A percentile compares a stretch with the other conserved stretches of the same genome.
Conservation (phyloP, 2,329 filamentous ascomycete genomes). For the Fusarium subtropicale region DNA sequence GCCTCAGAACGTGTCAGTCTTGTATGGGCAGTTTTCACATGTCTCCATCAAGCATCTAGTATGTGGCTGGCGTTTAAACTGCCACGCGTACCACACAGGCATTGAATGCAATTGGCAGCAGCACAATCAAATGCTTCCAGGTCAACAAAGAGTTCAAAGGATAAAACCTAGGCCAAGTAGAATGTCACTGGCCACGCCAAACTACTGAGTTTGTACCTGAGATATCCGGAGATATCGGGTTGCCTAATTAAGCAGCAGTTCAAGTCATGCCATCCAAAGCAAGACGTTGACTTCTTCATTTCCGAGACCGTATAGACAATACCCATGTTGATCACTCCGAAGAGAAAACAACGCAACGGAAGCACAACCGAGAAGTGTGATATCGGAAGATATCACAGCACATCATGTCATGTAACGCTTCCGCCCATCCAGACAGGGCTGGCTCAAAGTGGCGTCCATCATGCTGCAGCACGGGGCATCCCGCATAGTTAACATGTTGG, state of each 20-base stretch:
- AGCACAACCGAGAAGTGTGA: slow-evolving; percentile 19
- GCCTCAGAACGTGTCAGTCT: not conserved
- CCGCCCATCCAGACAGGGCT: slow-evolving; percentile 24
- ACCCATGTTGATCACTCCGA: slow-evolving; percentile 12
- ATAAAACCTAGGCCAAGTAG: not conserved
- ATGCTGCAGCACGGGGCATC: slow-evolving; percentile 44
- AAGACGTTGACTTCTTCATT: not conserved
- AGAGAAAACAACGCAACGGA: slow-evolving; percentile 28
- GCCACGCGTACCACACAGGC: slow-evolving; percentile 16
- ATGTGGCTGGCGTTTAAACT: slow-evolving; percentile 34
- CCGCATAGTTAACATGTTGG: slow-evolving; percentile 33
- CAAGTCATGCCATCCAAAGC: slow-evolving; percentile 12
- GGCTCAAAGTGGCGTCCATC: slow-evolving; percentile 30
- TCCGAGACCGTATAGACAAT: slow-evolving; percentile 11
- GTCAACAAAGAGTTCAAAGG: not conserved
- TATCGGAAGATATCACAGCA: slow-evolving; percentile 24
- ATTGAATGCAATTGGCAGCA: not conserved
- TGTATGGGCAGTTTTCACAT: not conserved
- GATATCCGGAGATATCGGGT: slow-evolving; percentile 18
- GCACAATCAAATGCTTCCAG: not conserved
- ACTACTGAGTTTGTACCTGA: slow-evolving; percentile 14
- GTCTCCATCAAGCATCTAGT: slow-evolving; percentile 15
- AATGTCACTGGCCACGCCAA: slow-evolving; percentile 15
- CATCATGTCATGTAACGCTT: slow-evolving; percentile 21
- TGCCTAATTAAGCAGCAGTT: slow-evolving; percentile 27